A percentile compares a stretch with the other conserved stretches of the same genome.
These are phyloP conservation scores for Dendrobium huoshanense DNA, from an alignment of 106 monocot species.

Conservation along the genomic window DNA sequence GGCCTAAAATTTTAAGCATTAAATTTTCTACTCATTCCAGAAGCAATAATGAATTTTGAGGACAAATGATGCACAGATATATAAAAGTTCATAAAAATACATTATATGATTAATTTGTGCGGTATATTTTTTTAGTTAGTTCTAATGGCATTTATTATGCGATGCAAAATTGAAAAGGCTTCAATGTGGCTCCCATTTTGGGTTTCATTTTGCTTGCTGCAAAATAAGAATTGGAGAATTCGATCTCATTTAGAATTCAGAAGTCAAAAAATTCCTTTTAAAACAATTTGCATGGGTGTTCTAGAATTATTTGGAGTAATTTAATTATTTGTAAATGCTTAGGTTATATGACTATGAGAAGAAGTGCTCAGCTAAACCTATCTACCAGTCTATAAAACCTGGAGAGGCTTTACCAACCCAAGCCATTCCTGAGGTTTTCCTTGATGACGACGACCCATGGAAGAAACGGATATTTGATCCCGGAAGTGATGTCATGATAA, in stretches of 20 bases:
- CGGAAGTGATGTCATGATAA: constrained; percentile 42
- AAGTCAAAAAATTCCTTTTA: not conserved
- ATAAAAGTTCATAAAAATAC: not conserved
- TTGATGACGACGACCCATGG: constrained; percentile 44
- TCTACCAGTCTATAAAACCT: constrained; percentile 15
- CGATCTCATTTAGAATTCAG: not conserved
- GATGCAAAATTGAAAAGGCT: not conserved
- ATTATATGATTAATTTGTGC: not conserved
- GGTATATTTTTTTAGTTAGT: not conserved
- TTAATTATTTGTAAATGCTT: not conserved
- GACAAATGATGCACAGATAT: not conserved
- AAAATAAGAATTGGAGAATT: not conserved
- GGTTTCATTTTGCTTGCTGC: not conserved
- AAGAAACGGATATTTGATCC: constrained; percentile 51
- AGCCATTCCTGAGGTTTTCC: constrained; percentile 1
- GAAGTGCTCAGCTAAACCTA: constrained; percentile 22
- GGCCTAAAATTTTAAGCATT: too few relatives aligned
- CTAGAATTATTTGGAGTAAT: not conserved
- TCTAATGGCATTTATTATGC: not conserved
- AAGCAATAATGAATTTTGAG: constrained; percentile 4
- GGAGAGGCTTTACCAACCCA: constrained; percentile 5
- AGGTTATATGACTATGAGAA: constrained; percentile 52
- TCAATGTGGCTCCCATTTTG: not conserved
- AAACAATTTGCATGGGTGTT: not conserved
- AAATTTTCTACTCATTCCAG: not conserved